Evolutionary conservation across 2,329 filamentous ascomycete species (phyloP), one percentile per base, ranked within the genome.

Genomic region (Arthrobotrys megalospora): DNA sequence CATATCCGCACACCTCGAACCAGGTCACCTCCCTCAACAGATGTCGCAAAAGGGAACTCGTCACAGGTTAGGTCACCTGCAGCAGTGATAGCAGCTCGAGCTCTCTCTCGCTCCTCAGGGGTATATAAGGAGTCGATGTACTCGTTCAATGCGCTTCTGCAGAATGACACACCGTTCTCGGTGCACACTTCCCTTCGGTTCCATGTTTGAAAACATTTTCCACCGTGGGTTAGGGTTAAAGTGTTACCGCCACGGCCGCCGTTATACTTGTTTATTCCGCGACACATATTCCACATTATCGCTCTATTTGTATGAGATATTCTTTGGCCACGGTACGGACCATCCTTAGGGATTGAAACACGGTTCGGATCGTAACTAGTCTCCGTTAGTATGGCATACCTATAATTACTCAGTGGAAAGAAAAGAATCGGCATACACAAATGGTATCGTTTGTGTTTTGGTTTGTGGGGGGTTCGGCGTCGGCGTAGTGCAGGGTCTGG

Each of bases 221-320:
- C 64, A 11, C 64, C 64, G 38, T 67, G 64, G 11, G 64, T 67
- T 6, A 67, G 48, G 2, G 64, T 67, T 45, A 67, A 34, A 16
- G 16, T 24, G 11, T 67, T 34, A 14, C 64, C 53, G 10, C 41
- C 43, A 5, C 16, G 34, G 12, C 64, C 64, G 19, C 19, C 32
- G 24, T 55, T 67, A 14, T 55, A 55, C 21, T 58, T 67, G 11
- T 21, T 16, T 43, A 67, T 67, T 32, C 64, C 64, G 4, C 50
- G 34, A 38, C 64, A 67, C 48, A 67, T 67, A 12, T 67, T 67
- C 64, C 64, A 67, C 5, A 67, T 24, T 19, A 67, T 38, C n/a
- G 64, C 64, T n/a, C 12, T 38, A 38, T 67, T 67, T 19, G 64
- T 67, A 21, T 67, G 64, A 6, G 48, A 38, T 48, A 67, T 58